These are phyloP conservation scores for Populus hybrid DNA, from an alignment of 441 rosid species.

Conservation along the genomic window DNA sequence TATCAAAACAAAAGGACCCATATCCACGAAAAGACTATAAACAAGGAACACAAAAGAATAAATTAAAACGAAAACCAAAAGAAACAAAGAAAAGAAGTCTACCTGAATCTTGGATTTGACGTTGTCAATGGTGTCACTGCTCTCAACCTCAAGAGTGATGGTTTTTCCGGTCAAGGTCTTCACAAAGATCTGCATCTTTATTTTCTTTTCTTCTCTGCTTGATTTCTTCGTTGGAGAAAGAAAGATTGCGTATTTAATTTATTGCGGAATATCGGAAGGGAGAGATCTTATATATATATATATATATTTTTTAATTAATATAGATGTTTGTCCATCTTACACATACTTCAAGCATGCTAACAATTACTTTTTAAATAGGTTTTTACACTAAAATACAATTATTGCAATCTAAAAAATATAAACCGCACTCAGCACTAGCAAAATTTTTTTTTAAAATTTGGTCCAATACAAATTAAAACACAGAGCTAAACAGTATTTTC, in stretches of 20 bases:
- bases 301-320: no score
- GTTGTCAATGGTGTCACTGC: conserved; percentile 87
- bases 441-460: no score
- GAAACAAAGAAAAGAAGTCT: neutral
- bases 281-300: no score
- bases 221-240: neutral
- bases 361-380: no score
- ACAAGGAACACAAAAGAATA: neutral
- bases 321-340: no score
- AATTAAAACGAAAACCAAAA: neutral
- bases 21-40: neutral
- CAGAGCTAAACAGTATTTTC: no score
- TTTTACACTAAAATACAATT: no score
- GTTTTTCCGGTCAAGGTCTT: conserved; percentile 81
- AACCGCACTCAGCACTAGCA: no score
- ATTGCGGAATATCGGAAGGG: no score
- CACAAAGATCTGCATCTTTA: conserved; percentile 81
- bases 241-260: neutral
- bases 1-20: neutral
- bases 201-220: neutral
- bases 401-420: no score
- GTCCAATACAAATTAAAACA: no score
- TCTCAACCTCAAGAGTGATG: conserved; percentile 54
- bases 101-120: conserved; percentile 91
- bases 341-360: no score